These are phyloP conservation scores for Phytophthora macrochlamydospora DNA, from an alignment of 352 stramenopile genomes.

Conservation along the genomic window DNA sequence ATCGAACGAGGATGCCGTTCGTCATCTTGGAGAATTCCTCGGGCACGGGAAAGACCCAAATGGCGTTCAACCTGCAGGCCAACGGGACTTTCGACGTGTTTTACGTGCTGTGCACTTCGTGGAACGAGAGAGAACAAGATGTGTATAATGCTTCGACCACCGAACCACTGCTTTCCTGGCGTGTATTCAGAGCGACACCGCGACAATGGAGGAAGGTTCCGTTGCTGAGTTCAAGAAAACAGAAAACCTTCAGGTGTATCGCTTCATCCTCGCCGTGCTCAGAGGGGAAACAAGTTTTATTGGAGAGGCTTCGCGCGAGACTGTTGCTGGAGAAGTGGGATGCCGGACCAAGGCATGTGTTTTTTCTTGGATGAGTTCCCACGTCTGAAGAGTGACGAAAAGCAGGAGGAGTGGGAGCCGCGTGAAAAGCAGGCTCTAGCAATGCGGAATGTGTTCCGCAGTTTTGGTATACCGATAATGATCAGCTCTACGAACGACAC, in stretches of 20 bases:
- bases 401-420: neutral
- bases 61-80: neutral
- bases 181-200: neutral
- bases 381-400: neutral
- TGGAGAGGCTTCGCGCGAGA: neutral
- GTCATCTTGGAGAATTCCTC: neutral
- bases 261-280: neutral
- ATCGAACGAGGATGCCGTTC: neutral
- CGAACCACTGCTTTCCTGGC: neutral
- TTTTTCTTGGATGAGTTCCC: neutral
- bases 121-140: neutral
- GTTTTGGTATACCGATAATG: neutral
- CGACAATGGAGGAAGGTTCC: neutral
- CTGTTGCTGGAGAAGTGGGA: neutral
- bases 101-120: neutral
- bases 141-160: neutral
- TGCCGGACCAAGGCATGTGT: neutral
- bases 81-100: neutral
- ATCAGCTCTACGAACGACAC: neutral
- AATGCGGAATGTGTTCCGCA: neutral
- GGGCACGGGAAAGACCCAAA: neutral
- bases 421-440: neutral
- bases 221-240: neutral
- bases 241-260: neutral
- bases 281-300: neutral